Percentiles rank a stretch among this genome's conserved stretches.
These are phyloP conservation scores for Paramecium octaurelia DNA, from an alignment of 73 alveolate genomes.

Conservation along the genomic window DNA sequence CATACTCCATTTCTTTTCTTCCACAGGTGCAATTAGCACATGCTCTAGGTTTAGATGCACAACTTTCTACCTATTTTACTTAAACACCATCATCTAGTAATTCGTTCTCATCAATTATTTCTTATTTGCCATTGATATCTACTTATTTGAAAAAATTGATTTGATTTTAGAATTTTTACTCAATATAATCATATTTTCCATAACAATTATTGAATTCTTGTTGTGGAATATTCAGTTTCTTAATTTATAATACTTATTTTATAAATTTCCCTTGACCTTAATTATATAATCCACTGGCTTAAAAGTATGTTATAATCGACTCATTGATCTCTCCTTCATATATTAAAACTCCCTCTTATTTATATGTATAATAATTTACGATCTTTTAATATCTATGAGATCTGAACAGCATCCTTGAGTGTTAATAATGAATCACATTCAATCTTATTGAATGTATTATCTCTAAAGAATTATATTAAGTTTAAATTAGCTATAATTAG, in stretches of 20 bases:
- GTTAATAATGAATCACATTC: not conserved
- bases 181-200: conserved; percentile 43
- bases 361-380: not conserved
- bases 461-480: not conserved
- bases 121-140: conserved; percentile 33
- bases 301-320: not conserved
- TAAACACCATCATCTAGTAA: conserved; percentile 68
- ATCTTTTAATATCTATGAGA: not conserved
- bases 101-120: conserved; percentile 77
- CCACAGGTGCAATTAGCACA: conserved; percentile 94
- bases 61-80: conserved; percentile 56
- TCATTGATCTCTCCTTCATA: not conserved
- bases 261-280: not conserved
- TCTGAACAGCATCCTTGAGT: not conserved
- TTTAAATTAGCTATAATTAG: not conserved
- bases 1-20: conserved; percentile 71
- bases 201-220: not conserved
- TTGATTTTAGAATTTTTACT: not conserved
- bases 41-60: conserved; percentile 82
- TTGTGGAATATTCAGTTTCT: not conserved
- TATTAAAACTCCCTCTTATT: not conserved
- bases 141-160: not conserved
- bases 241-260: not conserved
- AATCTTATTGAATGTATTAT: not conserved
- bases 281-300: not conserved